phyloP scores from a whole-genome alignment of 1,139 yeast species.

The Hyphopichia fennica region DNA sequence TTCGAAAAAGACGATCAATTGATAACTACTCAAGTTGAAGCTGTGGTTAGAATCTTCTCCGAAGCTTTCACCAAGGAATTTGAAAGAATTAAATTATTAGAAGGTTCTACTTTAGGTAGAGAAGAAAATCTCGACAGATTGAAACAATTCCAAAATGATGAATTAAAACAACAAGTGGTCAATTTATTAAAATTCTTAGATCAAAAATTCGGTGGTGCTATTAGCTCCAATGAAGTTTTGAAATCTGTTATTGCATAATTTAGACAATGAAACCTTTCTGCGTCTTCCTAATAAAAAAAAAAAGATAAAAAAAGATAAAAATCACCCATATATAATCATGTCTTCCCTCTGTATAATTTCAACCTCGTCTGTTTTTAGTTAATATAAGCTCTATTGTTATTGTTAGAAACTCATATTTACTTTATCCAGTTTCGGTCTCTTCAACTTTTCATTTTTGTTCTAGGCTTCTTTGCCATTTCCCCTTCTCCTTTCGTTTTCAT shows the following conservation, averaged over 20 bases:
- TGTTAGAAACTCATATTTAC: not conserved
- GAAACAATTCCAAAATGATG: conserved; percentile 75
- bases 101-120: conserved; percentile 77
- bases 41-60: conserved; percentile 66
- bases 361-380: not conserved
- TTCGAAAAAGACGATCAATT: conserved; percentile 63
- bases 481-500: no score
- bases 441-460: not conserved
- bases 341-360: not conserved
- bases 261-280: not conserved
- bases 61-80: conserved; percentile 71
- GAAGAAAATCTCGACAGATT: conserved; percentile 75
- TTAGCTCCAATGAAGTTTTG: conserved; percentile 55
- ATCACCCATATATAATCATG: not conserved
- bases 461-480: no score
- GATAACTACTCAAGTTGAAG: conserved; percentile 59
- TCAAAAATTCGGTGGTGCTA: conserved; percentile 59
- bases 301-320: not conserved
- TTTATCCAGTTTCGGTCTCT: no score
- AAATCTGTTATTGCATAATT: conserved; percentile 51
- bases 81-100: conserved; percentile 66
- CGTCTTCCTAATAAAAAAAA: no score
- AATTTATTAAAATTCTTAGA: conserved; percentile 75
- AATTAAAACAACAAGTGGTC: conserved; percentile 61
- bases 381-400: not conserved